Evolutionary conservation across 345 rosid species (phyloP).

Genomic region (Psidium friedrichsthalianum): DNA sequence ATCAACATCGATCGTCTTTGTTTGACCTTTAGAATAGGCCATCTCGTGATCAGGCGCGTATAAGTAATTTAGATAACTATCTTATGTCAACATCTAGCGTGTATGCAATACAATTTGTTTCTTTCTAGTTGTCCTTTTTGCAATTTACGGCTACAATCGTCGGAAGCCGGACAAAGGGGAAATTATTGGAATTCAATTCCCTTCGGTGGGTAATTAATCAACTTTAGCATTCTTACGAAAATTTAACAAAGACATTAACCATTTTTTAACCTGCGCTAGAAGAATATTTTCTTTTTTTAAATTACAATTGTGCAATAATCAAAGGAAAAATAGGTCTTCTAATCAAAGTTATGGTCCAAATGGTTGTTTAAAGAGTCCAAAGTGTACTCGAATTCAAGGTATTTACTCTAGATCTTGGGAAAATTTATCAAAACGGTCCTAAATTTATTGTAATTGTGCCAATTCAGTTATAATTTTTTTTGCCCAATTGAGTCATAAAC

Average conservation of each 20-base stretch:
- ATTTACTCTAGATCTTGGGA: background rate
- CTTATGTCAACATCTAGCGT: background rate
- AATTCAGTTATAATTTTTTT: no score
- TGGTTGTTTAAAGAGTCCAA: background rate
- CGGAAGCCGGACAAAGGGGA: background rate
- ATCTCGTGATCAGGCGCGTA: background rate
- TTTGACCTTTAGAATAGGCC: background rate
- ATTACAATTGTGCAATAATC: background rate
- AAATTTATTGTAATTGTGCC: no score
- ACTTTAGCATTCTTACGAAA: background rate
- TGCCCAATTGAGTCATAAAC: no score
- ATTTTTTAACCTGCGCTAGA: background rate
- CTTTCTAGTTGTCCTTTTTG: background rate
- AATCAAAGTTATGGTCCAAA: background rate
- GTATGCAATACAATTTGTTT: background rate
- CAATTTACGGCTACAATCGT: background rate
- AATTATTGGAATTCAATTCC: background rate
- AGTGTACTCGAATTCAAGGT: background rate
- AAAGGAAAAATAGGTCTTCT: background rate
- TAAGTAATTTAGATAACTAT: background rate
- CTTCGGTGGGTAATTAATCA: background rate
- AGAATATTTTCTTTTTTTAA: background rate
- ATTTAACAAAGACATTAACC: background rate
- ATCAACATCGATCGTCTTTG: background rate
- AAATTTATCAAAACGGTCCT: background rate